Conservation (phyloP, 495 filamentous ascomycete genomes). For the Parathielavia appendiculata region DNA sequence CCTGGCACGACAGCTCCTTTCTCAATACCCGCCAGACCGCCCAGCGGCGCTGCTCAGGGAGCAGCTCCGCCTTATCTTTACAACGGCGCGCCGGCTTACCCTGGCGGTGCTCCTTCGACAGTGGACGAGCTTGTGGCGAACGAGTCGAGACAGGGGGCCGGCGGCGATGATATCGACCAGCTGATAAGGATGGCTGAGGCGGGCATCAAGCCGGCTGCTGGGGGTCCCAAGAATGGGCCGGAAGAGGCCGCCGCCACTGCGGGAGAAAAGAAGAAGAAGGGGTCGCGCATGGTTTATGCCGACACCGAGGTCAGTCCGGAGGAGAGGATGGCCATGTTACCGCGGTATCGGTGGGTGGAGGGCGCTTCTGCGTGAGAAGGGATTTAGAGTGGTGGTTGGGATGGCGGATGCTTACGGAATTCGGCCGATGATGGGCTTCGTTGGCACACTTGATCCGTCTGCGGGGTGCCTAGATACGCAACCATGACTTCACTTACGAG, state of each 20-base stretch:
- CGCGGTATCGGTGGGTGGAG: conserved; percentile 62
- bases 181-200: conserved; percentile 55
- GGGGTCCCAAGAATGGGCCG: conserved; percentile 23
- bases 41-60: conserved; percentile 22
- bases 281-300: conserved; percentile 66
- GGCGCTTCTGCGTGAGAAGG: conserved; percentile 25
- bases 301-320: conserved; percentile 76
- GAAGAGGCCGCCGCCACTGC: conserved; percentile 36
- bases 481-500: neutral
- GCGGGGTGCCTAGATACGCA: neutral
- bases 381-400: neutral
- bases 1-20: conserved; percentile 25
- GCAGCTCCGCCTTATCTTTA: conserved; percentile 20
- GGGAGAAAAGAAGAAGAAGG: conserved; percentile 65
- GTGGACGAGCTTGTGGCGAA: conserved; percentile 60
- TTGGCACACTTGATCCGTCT: no score
- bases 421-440: neutral
- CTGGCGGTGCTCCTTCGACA: conserved; percentile 39
- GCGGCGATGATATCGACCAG: conserved; percentile 51
- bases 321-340: conserved; percentile 75
- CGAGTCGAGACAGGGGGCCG: conserved; percentile 37
- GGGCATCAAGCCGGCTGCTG: conserved; percentile 42
- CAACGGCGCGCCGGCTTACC: conserved; percentile 19
- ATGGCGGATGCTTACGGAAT: neutral
- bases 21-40: conserved; percentile 40